phyloP scores from a whole-genome alignment of 2,329 filamentous ascomycete genomes.

The Calonectria pteridis region DNA sequence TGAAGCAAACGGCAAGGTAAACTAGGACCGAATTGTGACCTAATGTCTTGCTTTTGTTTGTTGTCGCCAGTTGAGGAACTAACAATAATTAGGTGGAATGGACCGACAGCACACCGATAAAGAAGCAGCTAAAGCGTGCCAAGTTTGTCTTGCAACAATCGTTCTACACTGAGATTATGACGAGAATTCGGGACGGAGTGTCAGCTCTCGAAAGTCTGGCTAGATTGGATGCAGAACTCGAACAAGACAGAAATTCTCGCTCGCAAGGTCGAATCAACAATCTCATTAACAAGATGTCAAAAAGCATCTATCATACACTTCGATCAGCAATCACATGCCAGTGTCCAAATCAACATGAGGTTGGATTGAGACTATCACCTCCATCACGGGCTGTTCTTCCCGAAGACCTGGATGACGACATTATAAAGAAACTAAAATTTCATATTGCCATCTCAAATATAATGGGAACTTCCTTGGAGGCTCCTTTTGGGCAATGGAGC shows the following conservation, averaged over 20 bases:
- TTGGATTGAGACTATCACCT: background rate
- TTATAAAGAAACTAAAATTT: background rate
- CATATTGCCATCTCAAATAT: background rate
- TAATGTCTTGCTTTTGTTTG: background rate
- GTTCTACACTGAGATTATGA: background rate
- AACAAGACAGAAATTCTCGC: background rate
- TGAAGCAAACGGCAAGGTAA: background rate
- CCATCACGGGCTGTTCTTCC: background rate
- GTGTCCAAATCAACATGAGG: background rate
- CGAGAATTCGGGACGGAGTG: background rate
- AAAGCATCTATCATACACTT: slow-evolving; percentile 10
- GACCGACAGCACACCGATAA: background rate
- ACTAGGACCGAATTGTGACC: background rate
- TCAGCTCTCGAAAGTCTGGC: slow-evolving; percentile 6
- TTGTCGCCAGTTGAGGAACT: background rate
- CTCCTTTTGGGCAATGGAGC: background rate
- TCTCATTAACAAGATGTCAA: background rate
- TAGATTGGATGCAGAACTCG: background rate
- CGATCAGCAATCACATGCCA: slow-evolving; percentile 2
- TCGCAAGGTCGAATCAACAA: background rate
- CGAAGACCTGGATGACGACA: background rate
- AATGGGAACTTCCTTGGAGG: background rate
- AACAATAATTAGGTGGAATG: background rate
- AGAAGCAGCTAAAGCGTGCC: background rate
- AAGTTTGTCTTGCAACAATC: background rate